These are phyloP conservation scores for Sarcodon aspratus DNA, from an alignment of 768 basidiomycete genomes.

Conservation along the genomic window DNA sequence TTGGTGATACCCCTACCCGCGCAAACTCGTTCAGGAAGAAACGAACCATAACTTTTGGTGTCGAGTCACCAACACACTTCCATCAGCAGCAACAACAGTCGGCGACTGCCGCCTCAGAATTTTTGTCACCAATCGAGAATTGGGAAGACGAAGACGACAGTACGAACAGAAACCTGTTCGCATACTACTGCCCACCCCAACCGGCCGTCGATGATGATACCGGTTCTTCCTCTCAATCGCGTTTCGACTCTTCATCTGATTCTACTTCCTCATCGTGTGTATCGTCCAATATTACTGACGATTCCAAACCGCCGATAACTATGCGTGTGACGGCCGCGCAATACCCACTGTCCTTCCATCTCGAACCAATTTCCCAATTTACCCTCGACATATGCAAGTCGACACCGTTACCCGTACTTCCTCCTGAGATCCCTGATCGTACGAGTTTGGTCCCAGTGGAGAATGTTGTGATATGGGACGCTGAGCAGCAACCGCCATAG, in stretches of 20 bases:
- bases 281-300: neutral
- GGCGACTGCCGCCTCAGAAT: neutral
- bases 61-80: neutral
- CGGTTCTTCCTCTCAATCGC: neutral
- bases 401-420: neutral
- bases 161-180: neutral
- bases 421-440: no score
- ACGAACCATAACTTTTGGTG: neutral
- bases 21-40: neutral
- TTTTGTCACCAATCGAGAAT: neutral
- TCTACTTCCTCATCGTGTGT: neutral
- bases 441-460: neutral
- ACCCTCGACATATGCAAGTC: neutral
- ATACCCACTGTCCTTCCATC: neutral
- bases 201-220: neutral
- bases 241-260: neutral
- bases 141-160: neutral
- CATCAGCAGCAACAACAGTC: neutral
- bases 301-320: neutral
- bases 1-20: neutral
- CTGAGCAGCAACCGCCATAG: neutral
- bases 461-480: neutral
- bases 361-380: neutral
- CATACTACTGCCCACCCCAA: neutral
- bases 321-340: neutral